A percentile compares a stretch with the other conserved stretches of the same genome.
Evolutionary conservation across 805 yeast species (phyloP).

Genomic region (Candida adriatica): DNA sequence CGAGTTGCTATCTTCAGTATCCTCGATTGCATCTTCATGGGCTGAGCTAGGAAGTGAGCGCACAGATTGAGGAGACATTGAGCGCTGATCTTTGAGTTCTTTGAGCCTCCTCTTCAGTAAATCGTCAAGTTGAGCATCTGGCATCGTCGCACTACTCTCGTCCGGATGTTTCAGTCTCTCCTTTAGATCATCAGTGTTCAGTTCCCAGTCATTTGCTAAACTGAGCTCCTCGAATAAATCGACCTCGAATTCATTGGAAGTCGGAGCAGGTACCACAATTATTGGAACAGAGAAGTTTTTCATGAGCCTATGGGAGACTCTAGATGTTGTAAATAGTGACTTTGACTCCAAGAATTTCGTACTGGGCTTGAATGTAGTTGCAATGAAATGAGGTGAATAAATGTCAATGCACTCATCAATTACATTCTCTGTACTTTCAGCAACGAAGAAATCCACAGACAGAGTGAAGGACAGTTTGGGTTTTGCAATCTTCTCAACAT

Average conservation of each 20-base stretch:
- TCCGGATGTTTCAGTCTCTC: conserved; percentile 4
- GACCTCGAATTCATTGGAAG: conserved; percentile 46
- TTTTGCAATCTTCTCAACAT: conserved; percentile 28
- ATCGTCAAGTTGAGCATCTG: conserved; percentile 4
- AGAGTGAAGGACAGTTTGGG: conserved; percentile 35
- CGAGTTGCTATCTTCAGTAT: neutral
- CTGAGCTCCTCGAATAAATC: conserved; percentile 31
- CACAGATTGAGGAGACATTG: too few species aligned
- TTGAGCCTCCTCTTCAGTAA: conserved; percentile 3
- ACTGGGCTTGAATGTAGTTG: conserved; percentile 47
- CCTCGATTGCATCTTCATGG: too few species aligned
- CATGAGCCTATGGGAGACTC: conserved; percentile 58
- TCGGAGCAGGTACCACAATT: conserved; percentile 57
- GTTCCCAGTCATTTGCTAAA: conserved; percentile 1
- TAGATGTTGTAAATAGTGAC: conserved; percentile 53
- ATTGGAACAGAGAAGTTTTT: conserved; percentile 60
- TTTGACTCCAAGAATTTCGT: conserved; percentile 35
- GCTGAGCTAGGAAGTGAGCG: too few species aligned
- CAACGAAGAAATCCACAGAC: conserved; percentile 55
- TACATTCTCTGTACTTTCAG: conserved; percentile 43
- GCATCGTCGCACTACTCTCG: conserved; percentile 5
- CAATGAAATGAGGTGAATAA: conserved; percentile 54
- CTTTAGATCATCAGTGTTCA: conserved; percentile 7
- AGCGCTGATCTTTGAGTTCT: conserved; percentile 1
- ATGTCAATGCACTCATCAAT: conserved; percentile 52